Percentiles rank a stretch among this genome's conserved stretches.
Conservation (phyloP, 768 basidiomycete genomes). For the Sporobolomyces pararoseus region DNA sequence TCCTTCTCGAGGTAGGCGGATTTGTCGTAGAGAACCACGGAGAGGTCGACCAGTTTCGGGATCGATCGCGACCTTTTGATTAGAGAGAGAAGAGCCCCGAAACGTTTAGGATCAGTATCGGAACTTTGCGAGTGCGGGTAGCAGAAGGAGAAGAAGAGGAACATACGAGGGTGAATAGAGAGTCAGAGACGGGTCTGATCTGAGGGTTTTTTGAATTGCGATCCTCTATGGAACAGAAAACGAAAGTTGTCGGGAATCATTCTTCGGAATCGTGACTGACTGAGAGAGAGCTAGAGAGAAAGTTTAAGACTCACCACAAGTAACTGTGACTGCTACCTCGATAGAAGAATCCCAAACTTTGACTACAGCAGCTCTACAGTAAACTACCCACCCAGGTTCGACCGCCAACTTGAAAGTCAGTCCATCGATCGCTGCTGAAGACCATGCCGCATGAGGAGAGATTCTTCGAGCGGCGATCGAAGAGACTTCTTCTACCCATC, state of each 20-base stretch:
- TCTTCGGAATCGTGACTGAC: not conserved
- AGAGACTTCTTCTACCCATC: slow-evolving; percentile 38
- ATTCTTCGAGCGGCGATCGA: slow-evolving; percentile 33
- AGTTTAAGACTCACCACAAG: slow-evolving; percentile 2
- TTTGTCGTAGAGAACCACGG: slow-evolving; percentile 23
- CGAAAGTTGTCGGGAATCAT: no score
- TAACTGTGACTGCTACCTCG: slow-evolving; percentile 30
- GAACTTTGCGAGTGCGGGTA: not conserved
- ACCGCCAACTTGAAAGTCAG: slow-evolving; percentile 36
- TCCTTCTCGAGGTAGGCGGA: slow-evolving; percentile 9
- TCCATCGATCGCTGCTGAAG: slow-evolving; percentile 36
- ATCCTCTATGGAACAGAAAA: slow-evolving; percentile 21
- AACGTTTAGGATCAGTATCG: no score
- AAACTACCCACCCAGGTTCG: slow-evolving; percentile 35
- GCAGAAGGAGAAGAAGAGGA: not conserved
- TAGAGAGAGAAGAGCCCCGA: no score
- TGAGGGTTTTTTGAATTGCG: slow-evolving; percentile 28
- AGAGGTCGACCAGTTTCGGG: slow-evolving; percentile 23
- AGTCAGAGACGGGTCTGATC: slow-evolving; percentile 26
- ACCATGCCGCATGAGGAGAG: slow-evolving; percentile 18
- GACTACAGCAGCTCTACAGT: slow-evolving; percentile 25
- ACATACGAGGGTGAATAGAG: slow-evolving; percentile 35
- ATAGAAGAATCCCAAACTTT: slow-evolving; percentile 33
- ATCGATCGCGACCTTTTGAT: slow-evolving; percentile 38
- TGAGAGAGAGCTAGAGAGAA: not conserved